Conservation (phyloP, 306 rosid genomes). For the Fragaria vesca region DNA sequence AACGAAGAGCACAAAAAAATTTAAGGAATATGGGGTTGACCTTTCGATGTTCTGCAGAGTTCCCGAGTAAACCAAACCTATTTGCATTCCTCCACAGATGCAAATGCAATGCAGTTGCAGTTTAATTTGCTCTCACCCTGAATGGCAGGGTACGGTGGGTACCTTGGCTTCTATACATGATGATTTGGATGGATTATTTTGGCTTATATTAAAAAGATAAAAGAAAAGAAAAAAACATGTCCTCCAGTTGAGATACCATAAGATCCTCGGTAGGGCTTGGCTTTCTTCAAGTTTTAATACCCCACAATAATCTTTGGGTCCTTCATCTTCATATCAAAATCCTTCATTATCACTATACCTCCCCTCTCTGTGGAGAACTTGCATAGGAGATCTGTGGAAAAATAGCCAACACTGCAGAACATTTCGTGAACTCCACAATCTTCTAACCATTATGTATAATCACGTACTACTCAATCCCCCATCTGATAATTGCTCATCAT, state of each 20-base stretch:
- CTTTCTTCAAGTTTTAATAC: slow-evolving; percentile 39
- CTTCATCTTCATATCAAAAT: slow-evolving; percentile 39
- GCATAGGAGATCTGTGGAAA: slow-evolving; percentile 37
- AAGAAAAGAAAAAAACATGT: slow-evolving; percentile 37
- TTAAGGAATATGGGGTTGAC: slow-evolving; percentile 35
- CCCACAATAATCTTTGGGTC: slow-evolving; percentile 31
- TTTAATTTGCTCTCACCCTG: slow-evolving; percentile 63
- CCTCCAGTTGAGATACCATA: slow-evolving; percentile 41
- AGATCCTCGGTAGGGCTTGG: slow-evolving; percentile 26
- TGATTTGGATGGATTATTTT: slow-evolving; percentile 59
- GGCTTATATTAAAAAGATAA: slow-evolving; percentile 35
- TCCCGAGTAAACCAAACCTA: slow-evolving; percentile 47
- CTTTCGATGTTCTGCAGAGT: slow-evolving; percentile 41
- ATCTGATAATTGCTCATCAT: slow-evolving; percentile 34
- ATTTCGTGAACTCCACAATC: slow-evolving; percentile 31
- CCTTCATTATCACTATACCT: slow-evolving; percentile 36
- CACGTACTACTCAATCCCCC: slow-evolving; percentile 58
- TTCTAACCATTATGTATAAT: slow-evolving; percentile 30
- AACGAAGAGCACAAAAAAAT: slow-evolving; percentile 20
- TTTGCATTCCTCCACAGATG: slow-evolving; percentile 47
- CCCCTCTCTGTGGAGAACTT: slow-evolving; percentile 31
- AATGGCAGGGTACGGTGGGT: slow-evolving; percentile 58
- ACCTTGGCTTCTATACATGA: slow-evolving; percentile 74
- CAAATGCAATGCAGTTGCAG: slow-evolving; percentile 19
- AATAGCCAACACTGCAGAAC: slow-evolving; percentile 46